Evolutionary conservation across 176 grass and related monocot species (phyloP).

Genomic region (Oryza nivara): DNA sequence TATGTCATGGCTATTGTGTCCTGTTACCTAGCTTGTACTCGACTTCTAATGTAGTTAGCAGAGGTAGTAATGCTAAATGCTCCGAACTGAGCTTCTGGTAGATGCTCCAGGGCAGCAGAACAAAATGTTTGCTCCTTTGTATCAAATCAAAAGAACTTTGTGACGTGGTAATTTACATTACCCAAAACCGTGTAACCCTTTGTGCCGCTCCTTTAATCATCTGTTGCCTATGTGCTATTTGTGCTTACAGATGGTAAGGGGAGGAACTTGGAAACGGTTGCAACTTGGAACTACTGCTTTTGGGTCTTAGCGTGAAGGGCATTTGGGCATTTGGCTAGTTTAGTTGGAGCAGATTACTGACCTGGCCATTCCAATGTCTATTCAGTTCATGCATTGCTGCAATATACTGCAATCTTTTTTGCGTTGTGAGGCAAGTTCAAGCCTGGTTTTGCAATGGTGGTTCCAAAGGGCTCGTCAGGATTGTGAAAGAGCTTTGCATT

Average conservation of each 20-base stretch:
- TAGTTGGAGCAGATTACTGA: neutral
- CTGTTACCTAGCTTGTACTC: constrained; percentile 14
- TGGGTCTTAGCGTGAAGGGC: neutral
- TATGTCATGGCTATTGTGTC: constrained; percentile 16
- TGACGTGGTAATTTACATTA: neutral
- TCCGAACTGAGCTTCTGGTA: neutral
- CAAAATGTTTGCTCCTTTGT: constrained; percentile 14
- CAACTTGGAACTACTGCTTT: neutral
- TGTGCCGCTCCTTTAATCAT: neutral
- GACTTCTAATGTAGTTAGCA: constrained; percentile 3
- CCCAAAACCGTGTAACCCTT: neutral
- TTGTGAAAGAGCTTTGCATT: too few species aligned
- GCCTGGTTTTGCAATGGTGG: neutral
- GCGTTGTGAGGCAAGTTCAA: neutral
- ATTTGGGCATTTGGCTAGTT: too few species aligned
- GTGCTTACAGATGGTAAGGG: neutral
- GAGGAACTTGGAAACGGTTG: neutral
- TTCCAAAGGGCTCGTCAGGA: too few species aligned
- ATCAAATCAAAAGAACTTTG: neutral
- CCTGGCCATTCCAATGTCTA: neutral
- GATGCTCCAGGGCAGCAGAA: neutral
- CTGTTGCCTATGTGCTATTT: neutral
- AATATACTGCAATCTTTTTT: too few species aligned
- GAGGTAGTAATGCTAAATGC: constrained; percentile 8
- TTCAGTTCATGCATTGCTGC: neutral